Conservation (phyloP, 23 red algal species). For the Cyanidioschyzon merolae region DNA sequence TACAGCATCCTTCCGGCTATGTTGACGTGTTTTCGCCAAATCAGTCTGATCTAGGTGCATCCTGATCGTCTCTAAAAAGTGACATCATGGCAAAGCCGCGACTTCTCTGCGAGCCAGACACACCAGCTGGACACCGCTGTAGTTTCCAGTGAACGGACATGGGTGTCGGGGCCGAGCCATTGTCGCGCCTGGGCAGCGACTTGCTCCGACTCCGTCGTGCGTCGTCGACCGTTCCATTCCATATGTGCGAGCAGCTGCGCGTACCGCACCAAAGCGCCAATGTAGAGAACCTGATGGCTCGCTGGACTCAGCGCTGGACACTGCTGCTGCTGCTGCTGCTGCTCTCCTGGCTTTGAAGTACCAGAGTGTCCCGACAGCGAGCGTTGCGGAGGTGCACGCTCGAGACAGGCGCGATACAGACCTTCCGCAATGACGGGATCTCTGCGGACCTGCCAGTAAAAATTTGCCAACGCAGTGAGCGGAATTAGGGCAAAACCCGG, state of each 20-base stretch:
- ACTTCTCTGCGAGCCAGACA: conserved; percentile 1
- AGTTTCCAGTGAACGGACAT: background rate
- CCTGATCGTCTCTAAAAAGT: background rate
- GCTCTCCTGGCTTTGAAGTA: background rate
- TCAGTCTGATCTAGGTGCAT: too few species aligned
- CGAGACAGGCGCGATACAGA: conserved; percentile 1
- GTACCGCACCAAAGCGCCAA: background rate
- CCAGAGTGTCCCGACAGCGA: background rate
- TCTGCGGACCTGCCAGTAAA: background rate
- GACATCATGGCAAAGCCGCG: background rate
- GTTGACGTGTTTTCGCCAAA: too few species aligned
- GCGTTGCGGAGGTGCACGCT: background rate
- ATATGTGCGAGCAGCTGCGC: background rate
- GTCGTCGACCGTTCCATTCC: conserved; percentile 2
- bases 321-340: background rate
- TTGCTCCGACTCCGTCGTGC: background rate
- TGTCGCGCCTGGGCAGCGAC: background rate
- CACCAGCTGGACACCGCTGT: background rate
- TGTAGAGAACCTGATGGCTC: background rate
- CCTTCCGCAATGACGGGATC: conserved; percentile 6
- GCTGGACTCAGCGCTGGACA: background rate
- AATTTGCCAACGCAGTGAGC: background rate
- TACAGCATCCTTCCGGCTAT: too few species aligned
- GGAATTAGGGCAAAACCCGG: background rate
- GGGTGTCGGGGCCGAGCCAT: background rate